A percentile compares a stretch with the other conserved stretches of the same genome.
Conservation (phyloP, 805 yeast species). For the Blastobotrys peoriensis region DNA sequence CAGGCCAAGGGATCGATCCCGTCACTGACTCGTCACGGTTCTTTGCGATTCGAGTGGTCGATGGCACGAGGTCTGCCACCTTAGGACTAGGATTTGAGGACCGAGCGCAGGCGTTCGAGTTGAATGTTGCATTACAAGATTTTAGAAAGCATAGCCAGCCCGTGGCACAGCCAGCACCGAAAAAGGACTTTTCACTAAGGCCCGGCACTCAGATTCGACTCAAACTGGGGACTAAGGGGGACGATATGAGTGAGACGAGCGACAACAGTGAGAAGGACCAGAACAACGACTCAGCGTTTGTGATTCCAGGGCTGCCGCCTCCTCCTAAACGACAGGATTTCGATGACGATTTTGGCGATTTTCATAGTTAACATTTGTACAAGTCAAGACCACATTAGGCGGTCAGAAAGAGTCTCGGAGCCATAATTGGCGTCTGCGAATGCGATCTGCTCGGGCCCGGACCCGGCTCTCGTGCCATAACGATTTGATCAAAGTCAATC, state of each 20-base stretch:
- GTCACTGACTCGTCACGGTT: slow-evolving; percentile 31
- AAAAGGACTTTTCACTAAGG: slow-evolving; percentile 23
- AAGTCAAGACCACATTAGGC: too few species aligned
- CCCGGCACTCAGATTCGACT: slow-evolving; percentile 24
- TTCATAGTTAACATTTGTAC: slow-evolving; percentile 19
- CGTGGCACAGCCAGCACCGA: slow-evolving; percentile 5
- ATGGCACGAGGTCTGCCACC: slow-evolving; percentile 31
- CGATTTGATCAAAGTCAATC: slow-evolving; percentile 41
- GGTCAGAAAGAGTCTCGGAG: slow-evolving; percentile 44
- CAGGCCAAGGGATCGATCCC: slow-evolving; percentile 29
- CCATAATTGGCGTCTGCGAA: slow-evolving; percentile 58
- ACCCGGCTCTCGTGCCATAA: slow-evolving; percentile 45
- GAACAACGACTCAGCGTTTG: too few species aligned
- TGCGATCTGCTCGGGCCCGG: slow-evolving; percentile 50
- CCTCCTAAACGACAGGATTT: slow-evolving; percentile 24
- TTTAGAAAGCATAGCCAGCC: slow-evolving; percentile 22
- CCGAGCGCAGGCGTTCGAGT: slow-evolving; percentile 31
- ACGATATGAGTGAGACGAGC: too few species aligned
- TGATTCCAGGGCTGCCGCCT: slow-evolving; percentile 22
- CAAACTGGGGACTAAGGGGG: slow-evolving; percentile 16
- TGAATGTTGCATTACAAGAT: slow-evolving; percentile 34
- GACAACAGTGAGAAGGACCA: too few species aligned
- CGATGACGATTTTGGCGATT: slow-evolving; percentile 35
- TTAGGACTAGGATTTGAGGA: slow-evolving; percentile 39
- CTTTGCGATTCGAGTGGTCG: slow-evolving; percentile 33